Evolutionary conservation across 2,329 filamentous ascomycete species (phyloP).

Genomic region (Claviceps maximensis): DNA sequence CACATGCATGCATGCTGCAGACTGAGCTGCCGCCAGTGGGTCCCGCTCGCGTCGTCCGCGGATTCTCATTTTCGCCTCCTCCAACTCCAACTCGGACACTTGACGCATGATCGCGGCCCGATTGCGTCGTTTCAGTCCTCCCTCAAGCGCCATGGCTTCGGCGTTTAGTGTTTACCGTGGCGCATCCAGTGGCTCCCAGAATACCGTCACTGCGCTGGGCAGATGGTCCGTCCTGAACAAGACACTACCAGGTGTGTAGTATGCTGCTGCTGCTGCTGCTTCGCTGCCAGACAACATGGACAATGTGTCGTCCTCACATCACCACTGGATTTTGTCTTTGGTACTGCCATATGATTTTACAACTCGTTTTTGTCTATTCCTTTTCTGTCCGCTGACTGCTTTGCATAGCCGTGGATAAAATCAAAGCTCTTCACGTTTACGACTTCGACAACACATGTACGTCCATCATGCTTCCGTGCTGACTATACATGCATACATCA

Average conservation of each 20-base stretch:
- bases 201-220: slow-evolving; percentile 61
- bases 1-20: too few relatives aligned
- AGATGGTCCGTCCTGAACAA: slow-evolving; percentile 73
- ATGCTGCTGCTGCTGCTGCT: background rate
- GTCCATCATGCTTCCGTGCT: slow-evolving; percentile 31
- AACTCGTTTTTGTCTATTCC: background rate
- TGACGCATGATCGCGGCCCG: slow-evolving; percentile 15
- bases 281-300: background rate
- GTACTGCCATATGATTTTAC: background rate
- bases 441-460: slow-evolving; percentile 94
- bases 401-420: slow-evolving; percentile 42
- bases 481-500: background rate
- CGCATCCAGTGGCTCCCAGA: slow-evolving; percentile 18
- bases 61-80: background rate
- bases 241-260: slow-evolving; percentile 49
- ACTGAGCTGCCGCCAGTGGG: background rate
- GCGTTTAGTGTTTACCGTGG: slow-evolving; percentile 25
- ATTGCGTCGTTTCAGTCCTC: slow-evolving; percentile 11
- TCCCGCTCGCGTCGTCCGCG: background rate
- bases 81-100: background rate
- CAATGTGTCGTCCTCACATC: background rate
- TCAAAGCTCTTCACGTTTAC: slow-evolving; percentile 80
- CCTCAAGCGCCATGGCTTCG: slow-evolving; percentile 25
- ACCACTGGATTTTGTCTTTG: background rate
- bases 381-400: background rate